These are phyloP conservation scores for Fusarium proliferatum DNA, from an alignment of 2,329 filamentous ascomycete genomes.

Conservation along the genomic window DNA sequence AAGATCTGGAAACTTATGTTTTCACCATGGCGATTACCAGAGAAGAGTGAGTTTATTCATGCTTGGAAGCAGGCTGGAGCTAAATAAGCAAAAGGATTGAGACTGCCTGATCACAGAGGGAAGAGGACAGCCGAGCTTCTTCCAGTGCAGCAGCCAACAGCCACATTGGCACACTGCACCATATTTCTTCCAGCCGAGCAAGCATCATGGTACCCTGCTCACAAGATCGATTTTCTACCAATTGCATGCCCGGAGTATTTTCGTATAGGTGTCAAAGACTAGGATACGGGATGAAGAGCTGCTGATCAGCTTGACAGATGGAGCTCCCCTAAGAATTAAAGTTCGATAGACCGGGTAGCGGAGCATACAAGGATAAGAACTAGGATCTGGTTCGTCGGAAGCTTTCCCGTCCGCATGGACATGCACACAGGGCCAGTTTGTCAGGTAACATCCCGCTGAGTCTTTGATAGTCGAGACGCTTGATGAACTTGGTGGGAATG, in stretches of 20 bases:
- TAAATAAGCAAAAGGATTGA: no score
- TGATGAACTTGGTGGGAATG: background rate
- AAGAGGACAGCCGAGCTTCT: background rate
- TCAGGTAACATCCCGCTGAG: background rate
- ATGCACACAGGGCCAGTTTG: background rate
- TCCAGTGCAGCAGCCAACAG: background rate
- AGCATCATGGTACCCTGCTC: rapidly evolving
- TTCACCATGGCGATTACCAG: background rate
- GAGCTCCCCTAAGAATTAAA: background rate
- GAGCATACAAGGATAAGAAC: background rate
- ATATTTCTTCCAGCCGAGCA: background rate
- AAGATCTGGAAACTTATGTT: background rate
- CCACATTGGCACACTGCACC: background rate
- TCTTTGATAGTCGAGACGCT: background rate
- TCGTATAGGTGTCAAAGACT: background rate
- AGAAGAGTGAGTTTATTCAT: background rate
- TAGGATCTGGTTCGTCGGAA: background rate
- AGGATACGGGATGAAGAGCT: background rate
- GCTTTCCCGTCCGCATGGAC: background rate
- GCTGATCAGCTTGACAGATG: background rate
- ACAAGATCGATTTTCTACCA: background rate
- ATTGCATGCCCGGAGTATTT: background rate
- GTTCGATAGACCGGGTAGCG: background rate
- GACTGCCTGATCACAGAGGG: background rate
- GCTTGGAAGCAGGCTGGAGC: background rate